Evolutionary conservation across 768 basidiomycete genomes (phyloP), one percentile per base, ranked within the genome.

Genomic region (Pisolithus microcarpus): DNA sequence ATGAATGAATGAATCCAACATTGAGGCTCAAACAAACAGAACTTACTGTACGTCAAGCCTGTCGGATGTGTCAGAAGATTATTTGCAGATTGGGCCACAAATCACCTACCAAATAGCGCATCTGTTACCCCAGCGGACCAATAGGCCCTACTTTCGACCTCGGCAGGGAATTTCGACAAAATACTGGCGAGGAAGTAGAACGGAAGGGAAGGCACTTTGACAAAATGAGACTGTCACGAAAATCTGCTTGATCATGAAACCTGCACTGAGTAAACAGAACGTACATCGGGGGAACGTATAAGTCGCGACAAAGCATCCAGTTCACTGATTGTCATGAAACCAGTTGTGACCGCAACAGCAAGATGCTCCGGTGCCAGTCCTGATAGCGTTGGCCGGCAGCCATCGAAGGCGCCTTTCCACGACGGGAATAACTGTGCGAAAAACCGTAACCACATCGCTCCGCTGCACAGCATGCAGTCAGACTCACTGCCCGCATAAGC

Each of bases 131-230:
- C 65, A 36, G 72, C 69, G 42, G 80, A 79, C 85, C 86, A 89
- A 60, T 87, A 88, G 3, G 86, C 81, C 21, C 82, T 75, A 53
- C 85, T 85, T 55, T 90, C 87, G 21, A 79, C 72, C 56, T 90
- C 87, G 23, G 75, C 69, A 1, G 89, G 90, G 68, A 91, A 88
- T 67, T 90, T 91, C 57, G 76, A 78, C 53, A 91, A 62, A 48
- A 89, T 75, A 53, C 84, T 85, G 53, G 82, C 75, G 42, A 92
- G 74, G n/a, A 77, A 80, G 63, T 90, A 80, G 72, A 87, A 91
- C 0, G 90, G 90, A 40, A 92, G 74, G 2, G 79, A 83, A 3
- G 88, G 84, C 24, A 86, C 86, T 70, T 92, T 92, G 58, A 92
- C 72, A 72, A 91, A 92, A 63, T 89, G 90, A 16, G 87, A 84